These are phyloP conservation scores for Puccinellia tenuiflora DNA, from an alignment of 176 grass and related monocot genomes.

Conservation along the genomic window DNA sequence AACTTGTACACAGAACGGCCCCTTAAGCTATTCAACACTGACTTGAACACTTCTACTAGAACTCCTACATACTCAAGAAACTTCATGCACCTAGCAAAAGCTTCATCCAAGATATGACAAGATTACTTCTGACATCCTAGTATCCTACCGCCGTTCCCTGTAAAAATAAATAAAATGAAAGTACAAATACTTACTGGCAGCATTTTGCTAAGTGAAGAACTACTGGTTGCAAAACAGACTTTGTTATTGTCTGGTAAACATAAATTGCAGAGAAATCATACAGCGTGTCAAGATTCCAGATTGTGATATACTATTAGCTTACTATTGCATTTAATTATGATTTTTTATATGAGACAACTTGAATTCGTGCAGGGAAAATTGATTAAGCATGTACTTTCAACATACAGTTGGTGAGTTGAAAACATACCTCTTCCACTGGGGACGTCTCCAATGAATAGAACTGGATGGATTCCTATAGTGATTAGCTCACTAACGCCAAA, in stretches of 20 bases:
- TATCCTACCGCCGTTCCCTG: too few species aligned
- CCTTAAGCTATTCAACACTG: too few species aligned
- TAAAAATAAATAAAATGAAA: too few species aligned
- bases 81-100: too few species aligned
- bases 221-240: background rate
- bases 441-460: constrained; percentile 44
- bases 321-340: background rate
- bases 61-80: too few species aligned
- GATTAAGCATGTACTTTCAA: background rate
- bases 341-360: background rate
- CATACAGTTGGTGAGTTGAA: background rate
- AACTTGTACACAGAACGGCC: too few species aligned
- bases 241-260: background rate
- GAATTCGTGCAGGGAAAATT: background rate
- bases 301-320: background rate
- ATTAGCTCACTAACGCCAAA: constrained; percentile 52
- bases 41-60: too few species aligned
- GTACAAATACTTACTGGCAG: too few species aligned
- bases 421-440: constrained; percentile 63
- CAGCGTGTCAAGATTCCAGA: background rate
- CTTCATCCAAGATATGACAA: too few species aligned
- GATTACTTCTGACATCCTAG: too few species aligned
- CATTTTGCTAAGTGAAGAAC: background rate
- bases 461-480: constrained; percentile 59
- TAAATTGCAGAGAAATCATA: background rate